Evolutionary conservation across 192 early-diverging fungal genomes (phyloP).

Genomic region (Coemansia sp.): DNA sequence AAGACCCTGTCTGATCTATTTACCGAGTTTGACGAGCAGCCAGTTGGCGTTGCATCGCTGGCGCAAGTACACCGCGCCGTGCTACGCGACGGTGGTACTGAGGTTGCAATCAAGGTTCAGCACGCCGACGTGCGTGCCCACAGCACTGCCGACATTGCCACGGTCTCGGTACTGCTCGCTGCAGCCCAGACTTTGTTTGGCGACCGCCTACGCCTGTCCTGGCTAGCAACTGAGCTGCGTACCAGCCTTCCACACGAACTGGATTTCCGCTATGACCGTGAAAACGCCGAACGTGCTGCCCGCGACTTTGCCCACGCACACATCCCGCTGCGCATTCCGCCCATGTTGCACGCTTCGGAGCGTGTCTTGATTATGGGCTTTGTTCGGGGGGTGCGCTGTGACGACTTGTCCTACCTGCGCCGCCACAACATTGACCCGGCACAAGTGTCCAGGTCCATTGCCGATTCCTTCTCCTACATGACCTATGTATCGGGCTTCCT

Average conservation of each 20-base stretch:
- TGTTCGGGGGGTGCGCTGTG: slow-evolving; percentile 65
- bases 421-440: slow-evolving; percentile 67
- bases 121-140: slow-evolving; percentile 77
- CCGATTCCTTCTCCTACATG: slow-evolving; percentile 80
- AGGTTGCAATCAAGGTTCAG: slow-evolving; percentile 92
- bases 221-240: slow-evolving; percentile 84
- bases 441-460: slow-evolving; percentile 69
- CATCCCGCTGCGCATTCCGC: slow-evolving; percentile 66
- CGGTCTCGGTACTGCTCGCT: slow-evolving; percentile 57
- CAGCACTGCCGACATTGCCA: slow-evolving; percentile 74
- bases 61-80: slow-evolving; percentile 88
- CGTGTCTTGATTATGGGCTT: slow-evolving; percentile 89
- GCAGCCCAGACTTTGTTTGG: slow-evolving; percentile 70
- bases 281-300: slow-evolving; percentile 64
- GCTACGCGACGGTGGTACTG: slow-evolving; percentile 54
- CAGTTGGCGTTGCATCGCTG: slow-evolving; percentile 89
- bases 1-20: slow-evolving; percentile 62
- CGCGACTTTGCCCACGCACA: slow-evolving; percentile 54
- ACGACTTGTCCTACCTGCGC: slow-evolving; percentile 65
- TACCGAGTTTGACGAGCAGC: slow-evolving; percentile 68
- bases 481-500: slow-evolving; percentile 78
- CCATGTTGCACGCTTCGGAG: slow-evolving; percentile 66
- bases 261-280: slow-evolving; percentile 75
- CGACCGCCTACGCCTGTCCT: slow-evolving; percentile 87
- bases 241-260: slow-evolving; percentile 79